These are phyloP conservation scores for Histomonas meleagridis DNA, from an alignment of 208 protist genomes.

Conservation along the genomic window DNA sequence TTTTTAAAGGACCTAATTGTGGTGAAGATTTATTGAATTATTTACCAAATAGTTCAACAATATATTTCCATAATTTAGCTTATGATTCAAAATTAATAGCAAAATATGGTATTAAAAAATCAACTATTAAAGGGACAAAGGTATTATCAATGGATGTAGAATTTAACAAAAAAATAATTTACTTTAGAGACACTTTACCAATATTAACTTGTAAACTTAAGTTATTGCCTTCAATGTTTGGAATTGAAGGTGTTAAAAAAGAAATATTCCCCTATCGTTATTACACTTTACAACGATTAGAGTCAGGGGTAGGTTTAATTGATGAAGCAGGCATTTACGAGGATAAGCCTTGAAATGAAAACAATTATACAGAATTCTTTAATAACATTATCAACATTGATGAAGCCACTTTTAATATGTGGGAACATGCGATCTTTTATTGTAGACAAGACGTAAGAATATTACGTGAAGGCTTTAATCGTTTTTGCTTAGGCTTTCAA, in stretches of 20 bases:
- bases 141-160: background rate
- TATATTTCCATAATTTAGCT: background rate
- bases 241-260: background rate
- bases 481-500: background rate
- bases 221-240: background rate
- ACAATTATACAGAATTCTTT: background rate
- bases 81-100: background rate
- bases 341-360: background rate
- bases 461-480: background rate
- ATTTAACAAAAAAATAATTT: background rate
- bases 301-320: background rate
- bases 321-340: background rate
- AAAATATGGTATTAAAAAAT: background rate
- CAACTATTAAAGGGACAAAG: background rate
- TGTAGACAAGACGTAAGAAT: background rate
- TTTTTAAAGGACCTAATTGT: background rate
- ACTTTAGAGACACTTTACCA: background rate
- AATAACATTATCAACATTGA: background rate
- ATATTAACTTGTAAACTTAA: background rate
- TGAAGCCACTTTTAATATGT: background rate
- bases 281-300: background rate
- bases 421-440: background rate
- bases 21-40: background rate
- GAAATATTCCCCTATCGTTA: background rate
- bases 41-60: background rate